phyloP scores from a whole-genome alignment of 805 yeast genomes.

The Candida glaebosa region DNA sequence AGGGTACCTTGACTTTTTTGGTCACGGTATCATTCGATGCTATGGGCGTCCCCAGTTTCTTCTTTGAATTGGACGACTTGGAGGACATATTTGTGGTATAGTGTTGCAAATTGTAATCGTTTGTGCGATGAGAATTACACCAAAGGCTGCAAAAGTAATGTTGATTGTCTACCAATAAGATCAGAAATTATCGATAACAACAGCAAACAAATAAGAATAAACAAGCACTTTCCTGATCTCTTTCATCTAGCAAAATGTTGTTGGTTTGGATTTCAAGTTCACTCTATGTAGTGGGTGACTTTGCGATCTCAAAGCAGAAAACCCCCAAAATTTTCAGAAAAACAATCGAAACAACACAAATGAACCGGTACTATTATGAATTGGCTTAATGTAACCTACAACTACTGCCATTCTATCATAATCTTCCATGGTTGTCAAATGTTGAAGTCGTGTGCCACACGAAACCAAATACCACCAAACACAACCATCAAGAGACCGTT shows the following conservation, averaged over 20 bases:
- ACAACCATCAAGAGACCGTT: constrained; percentile 1
- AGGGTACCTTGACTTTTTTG: constrained; percentile 39
- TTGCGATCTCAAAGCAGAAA: too few relatives aligned
- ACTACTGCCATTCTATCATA: too few relatives aligned
- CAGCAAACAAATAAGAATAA: too few relatives aligned
- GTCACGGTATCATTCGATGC: constrained; percentile 14
- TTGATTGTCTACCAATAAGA: constrained; percentile 14
- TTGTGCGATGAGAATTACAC: neutral
- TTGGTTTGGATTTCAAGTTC: too few relatives aligned
- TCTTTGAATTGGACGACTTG: constrained; percentile 16
- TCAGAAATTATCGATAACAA: constrained; percentile 4
- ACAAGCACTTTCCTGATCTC: too few relatives aligned
- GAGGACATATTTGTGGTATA: constrained; percentile 16
- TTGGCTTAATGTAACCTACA: too few relatives aligned
- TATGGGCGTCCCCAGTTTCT: constrained; percentile 19
- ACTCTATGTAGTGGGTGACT: too few relatives aligned
- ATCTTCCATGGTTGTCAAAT: too few relatives aligned
- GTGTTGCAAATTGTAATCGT: neutral
- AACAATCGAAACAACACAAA: too few relatives aligned
- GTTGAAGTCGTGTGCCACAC: neutral
- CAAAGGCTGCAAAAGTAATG: neutral
- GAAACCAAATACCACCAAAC: constrained; percentile 1
- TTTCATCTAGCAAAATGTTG: too few relatives aligned
- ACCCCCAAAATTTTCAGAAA: too few relatives aligned
- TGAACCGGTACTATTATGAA: too few relatives aligned